Conservation (phyloP, 257 asterid species). For the Cinchona pubescens region DNA sequence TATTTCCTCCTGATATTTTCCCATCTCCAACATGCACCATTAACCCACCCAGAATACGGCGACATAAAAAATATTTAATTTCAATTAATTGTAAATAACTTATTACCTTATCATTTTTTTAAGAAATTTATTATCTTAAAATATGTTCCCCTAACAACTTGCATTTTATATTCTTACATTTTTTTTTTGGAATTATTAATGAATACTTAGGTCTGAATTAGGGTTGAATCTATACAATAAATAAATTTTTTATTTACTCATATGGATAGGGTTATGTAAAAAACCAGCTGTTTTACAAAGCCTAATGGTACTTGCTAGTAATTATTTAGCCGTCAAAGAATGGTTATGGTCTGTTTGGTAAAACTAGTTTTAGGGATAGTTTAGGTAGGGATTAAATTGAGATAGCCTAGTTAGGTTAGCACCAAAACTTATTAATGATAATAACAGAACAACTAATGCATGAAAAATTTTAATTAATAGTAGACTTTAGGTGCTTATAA, state of each 20-base stretch:
- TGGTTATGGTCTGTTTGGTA: background rate
- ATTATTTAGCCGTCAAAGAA: constrained; percentile 5
- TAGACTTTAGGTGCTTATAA: no score
- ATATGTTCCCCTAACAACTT: no score
- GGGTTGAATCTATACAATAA: background rate
- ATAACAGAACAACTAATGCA: background rate
- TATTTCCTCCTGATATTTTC: background rate
- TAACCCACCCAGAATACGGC: no score
- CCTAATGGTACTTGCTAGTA: background rate
- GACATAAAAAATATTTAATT: no score
- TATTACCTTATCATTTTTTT: no score
- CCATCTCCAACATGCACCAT: background rate
- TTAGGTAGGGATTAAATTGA: background rate
- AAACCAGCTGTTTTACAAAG: background rate
- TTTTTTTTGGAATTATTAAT: no score
- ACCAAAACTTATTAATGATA: background rate
- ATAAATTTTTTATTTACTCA: background rate
- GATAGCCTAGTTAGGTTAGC: background rate
- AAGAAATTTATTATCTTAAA: no score
- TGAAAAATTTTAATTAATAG: background rate
- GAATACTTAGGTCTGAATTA: no score
- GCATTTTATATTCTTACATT: no score
- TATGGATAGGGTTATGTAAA: background rate
- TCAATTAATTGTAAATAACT: no score
- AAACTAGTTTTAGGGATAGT: background rate